Conservation (phyloP, 1,139 yeast species). For the Zygoascus sp. region DNA sequence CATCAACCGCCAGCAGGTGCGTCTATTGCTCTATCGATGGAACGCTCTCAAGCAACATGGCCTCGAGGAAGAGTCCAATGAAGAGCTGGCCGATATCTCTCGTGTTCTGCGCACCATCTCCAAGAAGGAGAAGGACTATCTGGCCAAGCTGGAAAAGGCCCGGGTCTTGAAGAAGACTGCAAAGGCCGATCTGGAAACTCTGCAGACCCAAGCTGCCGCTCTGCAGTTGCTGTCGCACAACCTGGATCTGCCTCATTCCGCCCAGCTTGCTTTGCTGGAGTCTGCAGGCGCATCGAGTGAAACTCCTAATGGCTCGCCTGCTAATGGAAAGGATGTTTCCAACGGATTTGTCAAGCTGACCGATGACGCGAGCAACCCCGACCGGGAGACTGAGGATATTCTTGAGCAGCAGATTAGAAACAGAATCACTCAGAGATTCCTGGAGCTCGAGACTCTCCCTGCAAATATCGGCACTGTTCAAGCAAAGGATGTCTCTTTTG, state of each 20-base stretch:
- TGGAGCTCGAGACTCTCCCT: constrained; percentile 72
- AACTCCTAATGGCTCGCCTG: constrained; percentile 4
- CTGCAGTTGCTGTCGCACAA: constrained; percentile 74
- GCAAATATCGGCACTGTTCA: constrained; percentile 69
- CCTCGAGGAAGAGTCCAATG: constrained; percentile 30
- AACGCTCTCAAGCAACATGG: constrained; percentile 37
- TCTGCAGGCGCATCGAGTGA: constrained; percentile 21
- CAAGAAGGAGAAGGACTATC: constrained; percentile 37
- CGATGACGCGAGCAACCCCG: constrained; percentile 4
- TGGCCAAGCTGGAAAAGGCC: constrained; percentile 30
- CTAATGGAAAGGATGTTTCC: background rate
- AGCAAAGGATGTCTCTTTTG: constrained; percentile 36
- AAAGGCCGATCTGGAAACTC: constrained; percentile 42
- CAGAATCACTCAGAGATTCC: constrained; percentile 60
- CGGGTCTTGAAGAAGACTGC: constrained; percentile 15
- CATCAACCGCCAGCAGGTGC: constrained; percentile 35
- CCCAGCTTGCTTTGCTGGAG: constrained; percentile 40
- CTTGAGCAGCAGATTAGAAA: constrained; percentile 37
- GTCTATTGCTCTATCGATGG: constrained; percentile 38
- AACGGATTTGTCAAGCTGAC: constrained; percentile 1
- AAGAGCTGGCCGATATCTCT: constrained; percentile 37
- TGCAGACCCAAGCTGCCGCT: constrained; percentile 67
- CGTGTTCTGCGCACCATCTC: constrained; percentile 32
- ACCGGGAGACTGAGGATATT: constrained; percentile 25
- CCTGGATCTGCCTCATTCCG: constrained; percentile 57